Evolutionary conservation across 108 stramenopile species (phyloP), one percentile per base, ranked within the genome.

Genomic region (Nitzschia palea): DNA sequence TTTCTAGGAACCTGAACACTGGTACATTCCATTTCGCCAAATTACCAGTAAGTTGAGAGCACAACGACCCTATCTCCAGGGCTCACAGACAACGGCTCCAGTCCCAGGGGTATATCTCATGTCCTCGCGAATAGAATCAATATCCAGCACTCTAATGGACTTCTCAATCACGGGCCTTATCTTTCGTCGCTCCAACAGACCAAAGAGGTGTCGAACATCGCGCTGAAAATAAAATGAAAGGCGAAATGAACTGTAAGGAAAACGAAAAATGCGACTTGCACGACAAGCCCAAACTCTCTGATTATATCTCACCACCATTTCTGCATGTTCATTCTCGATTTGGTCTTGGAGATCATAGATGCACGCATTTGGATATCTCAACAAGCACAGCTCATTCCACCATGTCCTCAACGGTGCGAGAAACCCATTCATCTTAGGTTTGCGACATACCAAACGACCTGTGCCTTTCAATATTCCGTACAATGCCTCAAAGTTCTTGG

Each of bases 141-240:
- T 36, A 1, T 77, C 70, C 22, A 37, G 18, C 15, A 62, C 20
- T 36, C 15, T 44, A 33, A 81, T 53, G 73, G 40, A 74, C 0
- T 50, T 43, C 35, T 80, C 73, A 33, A 81, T 69, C 1, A 68
- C 58, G 34, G 80, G 80, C 30, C 75, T 57, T 26, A 81, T 67
- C 15, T 45, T 52, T 44, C 75, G 53, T 17, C 57, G 22, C 29
- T 36, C n/a, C 4, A 77, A 45, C 29, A 76, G 17, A 6, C 50
- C 32, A 32, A 76, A 66, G 1, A 81, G 44, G 61, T 50, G 73
- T n/a, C 47, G 34, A 1, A 73, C 40, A 60, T 81, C 80, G 4
- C 69, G 50, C 62, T 51, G 40, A 17, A 34, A 6, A 50, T n/a
- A 50, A 42, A 12, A 14, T 42, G 40, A 42, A 14, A 14, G 40